A percentile compares a stretch with the other conserved stretches of the same genome.
Conservation (phyloP, 2,329 filamentous ascomycete species). For the Exophiala mesophila region DNA sequence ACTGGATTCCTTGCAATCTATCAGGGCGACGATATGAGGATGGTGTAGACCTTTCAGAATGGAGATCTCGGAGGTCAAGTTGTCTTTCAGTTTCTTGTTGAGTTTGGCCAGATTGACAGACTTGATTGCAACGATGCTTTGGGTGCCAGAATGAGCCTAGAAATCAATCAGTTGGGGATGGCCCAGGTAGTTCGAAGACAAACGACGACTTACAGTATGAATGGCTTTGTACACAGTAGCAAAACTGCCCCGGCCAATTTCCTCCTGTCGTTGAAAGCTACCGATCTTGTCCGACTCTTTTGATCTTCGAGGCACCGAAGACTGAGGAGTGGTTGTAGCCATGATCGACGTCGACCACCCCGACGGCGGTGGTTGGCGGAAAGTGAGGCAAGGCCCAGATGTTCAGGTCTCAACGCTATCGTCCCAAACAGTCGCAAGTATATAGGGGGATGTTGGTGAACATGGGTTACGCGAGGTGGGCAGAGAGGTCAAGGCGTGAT, state of each 20-base stretch:
- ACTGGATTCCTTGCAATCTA: conserved; percentile 83
- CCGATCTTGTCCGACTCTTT: conserved; percentile 30
- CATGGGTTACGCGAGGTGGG: conserved; percentile 29
- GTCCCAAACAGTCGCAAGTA: conserved; percentile 27
- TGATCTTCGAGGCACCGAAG: conserved; percentile 36
- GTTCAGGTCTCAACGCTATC: conserved; percentile 4
- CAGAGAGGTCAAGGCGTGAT: conserved; percentile 3
- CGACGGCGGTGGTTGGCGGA: conserved; percentile 16
- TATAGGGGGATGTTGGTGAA: conserved; percentile 31
- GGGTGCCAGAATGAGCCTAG: conserved; percentile 18
- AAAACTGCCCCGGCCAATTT: conserved; percentile 97
- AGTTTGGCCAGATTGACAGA: conserved; percentile 86
- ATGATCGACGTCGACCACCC: conserved; percentile 26
- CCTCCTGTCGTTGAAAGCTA: conserved; percentile 72
- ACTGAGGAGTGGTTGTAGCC: conserved; percentile 41
- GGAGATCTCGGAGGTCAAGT: conserved; percentile 89
- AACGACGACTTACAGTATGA: conserved; percentile 63
- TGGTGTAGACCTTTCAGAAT: conserved; percentile 92
- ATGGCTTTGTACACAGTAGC: conserved; percentile 87
- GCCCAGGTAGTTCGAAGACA: conserved; percentile 1
- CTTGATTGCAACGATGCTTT: conserved; percentile 85
- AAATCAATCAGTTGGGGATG: conserved; percentile 15
- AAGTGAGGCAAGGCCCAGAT: conserved; percentile 20
- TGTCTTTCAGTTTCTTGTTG: conserved; percentile 94
- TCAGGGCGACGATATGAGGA: conserved; percentile 92